These are phyloP conservation scores for Saccharomycodes ludwigii DNA, from an alignment of 805 yeast genomes.

Conservation along the genomic window DNA sequence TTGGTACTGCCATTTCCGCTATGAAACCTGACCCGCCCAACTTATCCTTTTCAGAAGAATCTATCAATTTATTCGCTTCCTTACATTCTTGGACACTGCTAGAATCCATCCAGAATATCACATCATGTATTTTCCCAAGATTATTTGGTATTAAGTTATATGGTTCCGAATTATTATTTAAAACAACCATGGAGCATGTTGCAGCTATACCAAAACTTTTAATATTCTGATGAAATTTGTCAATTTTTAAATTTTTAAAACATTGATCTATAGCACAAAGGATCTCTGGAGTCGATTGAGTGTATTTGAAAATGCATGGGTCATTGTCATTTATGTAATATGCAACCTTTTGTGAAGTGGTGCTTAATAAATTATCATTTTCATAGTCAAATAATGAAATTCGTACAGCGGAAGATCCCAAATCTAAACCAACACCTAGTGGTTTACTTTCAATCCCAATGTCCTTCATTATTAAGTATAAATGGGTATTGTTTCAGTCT, in stretches of 20 bases:
- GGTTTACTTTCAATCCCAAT: too few species aligned
- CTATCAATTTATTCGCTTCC: conserved; percentile 16
- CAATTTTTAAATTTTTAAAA: conserved; percentile 8
- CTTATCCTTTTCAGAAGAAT: conserved; percentile 11
- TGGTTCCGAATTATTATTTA: conserved; percentile 19
- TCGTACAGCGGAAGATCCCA: conserved; percentile 40
- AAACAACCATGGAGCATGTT: conserved; percentile 47
- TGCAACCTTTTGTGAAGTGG: conserved; percentile 11
- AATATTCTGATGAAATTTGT: conserved; percentile 6
- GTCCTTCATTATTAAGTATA: too few species aligned
- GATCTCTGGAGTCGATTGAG: conserved; percentile 33
- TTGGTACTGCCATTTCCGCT: conserved; percentile 50
- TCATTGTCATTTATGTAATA: conserved; percentile 14
- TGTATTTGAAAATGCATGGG: conserved; percentile 15
- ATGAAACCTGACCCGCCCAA: conserved; percentile 33
- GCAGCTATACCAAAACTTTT: conserved; percentile 34
- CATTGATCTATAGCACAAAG: conserved; percentile 21
- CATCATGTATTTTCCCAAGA: conserved; percentile 22
- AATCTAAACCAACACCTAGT: conserved; percentile 32
- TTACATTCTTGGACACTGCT: conserved; percentile 27
- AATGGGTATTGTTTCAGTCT: too few species aligned
- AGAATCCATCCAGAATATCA: conserved; percentile 51
- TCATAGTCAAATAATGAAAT: conserved; percentile 20
- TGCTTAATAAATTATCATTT: conserved; percentile 10
- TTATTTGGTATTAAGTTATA: conserved; percentile 22